These are phyloP conservation scores for Termitomyces sp. DNA, from an alignment of 768 basidiomycete species.

Conservation along the genomic window DNA sequence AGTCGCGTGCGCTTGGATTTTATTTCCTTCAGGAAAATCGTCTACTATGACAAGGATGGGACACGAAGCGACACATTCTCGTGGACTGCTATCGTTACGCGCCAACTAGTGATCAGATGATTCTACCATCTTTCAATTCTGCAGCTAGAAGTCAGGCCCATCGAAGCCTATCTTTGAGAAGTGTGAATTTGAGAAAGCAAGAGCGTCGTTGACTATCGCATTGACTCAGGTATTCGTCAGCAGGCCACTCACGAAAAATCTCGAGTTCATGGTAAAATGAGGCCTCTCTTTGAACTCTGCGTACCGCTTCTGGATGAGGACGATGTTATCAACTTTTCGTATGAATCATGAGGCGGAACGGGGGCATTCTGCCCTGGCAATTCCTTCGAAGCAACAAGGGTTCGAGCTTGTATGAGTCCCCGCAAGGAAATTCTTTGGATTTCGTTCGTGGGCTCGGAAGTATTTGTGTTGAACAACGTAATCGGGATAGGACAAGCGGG, in stretches of 20 bases:
- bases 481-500: conserved; percentile 14
- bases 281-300: conserved; percentile 22
- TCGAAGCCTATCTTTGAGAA: conserved; percentile 13
- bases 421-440: conserved; percentile 9
- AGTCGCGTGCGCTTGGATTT: conserved; percentile 14
- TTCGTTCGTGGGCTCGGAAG: neutral
- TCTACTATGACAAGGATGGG: neutral
- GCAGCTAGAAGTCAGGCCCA: too few species aligned
- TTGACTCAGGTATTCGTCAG: conserved; percentile 23
- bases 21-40: conserved; percentile 12
- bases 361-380: conserved; percentile 15
- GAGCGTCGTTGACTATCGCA: conserved; percentile 19
- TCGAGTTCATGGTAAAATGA: conserved; percentile 13
- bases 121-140: conserved; percentile 9
- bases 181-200: conserved; percentile 15
- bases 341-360: conserved; percentile 10
- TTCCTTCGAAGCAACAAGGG: conserved; percentile 20
- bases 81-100: conserved; percentile 22
- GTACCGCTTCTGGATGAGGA: conserved; percentile 21
- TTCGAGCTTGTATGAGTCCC: conserved; percentile 20
- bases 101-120: conserved; percentile 23
- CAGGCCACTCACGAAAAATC: conserved; percentile 19
- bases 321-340: conserved; percentile 3
- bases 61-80: conserved; percentile 18
- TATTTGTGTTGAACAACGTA: conserved; percentile 8